Evolutionary conservation across 1,139 yeast species (phyloP).

Genomic region (Candida sp.): DNA sequence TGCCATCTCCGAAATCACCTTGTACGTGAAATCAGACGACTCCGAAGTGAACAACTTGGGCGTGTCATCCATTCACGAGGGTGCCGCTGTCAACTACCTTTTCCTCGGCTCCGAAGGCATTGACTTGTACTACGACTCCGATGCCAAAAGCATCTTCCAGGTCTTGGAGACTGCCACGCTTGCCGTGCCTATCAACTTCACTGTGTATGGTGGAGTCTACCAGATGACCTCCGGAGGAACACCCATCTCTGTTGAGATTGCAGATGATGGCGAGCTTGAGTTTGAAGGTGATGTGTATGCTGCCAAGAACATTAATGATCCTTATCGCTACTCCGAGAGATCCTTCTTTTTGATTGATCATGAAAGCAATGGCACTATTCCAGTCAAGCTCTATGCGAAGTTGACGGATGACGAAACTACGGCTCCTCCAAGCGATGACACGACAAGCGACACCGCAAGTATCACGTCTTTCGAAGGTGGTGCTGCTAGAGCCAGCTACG

Average conservation of each 20-base stretch:
- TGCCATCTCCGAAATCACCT: conserved; percentile 18
- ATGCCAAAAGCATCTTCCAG: conserved; percentile 42
- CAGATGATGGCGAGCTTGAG: conserved; percentile 24
- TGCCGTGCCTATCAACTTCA: not conserved
- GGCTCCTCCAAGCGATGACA: no score
- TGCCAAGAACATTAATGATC: conserved; percentile 44
- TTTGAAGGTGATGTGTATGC: conserved; percentile 42
- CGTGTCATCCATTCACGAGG: conserved; percentile 47
- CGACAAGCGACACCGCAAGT: no score
- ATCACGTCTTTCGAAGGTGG: no score
- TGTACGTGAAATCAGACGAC: conserved; percentile 25
- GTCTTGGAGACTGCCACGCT: not conserved
- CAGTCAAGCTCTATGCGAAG: conserved; percentile 19
- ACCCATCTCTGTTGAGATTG: conserved; percentile 14
- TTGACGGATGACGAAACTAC: no score
- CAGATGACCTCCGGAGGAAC: conserved; percentile 17
- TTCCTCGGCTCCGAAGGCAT: conserved; percentile 24
- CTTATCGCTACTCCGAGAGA: conserved; percentile 38
- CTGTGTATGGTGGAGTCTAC: conserved; percentile 3
- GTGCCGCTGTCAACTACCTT: conserved; percentile 58
- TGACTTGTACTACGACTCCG: conserved; percentile 56
- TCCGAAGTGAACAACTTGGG: conserved; percentile 27
- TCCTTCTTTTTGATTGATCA: conserved; percentile 26
- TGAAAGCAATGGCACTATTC: conserved; percentile 20
- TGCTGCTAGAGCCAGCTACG: no score